These are phyloP conservation scores for Primulina eburnea DNA, from an alignment of 257 asterid genomes.

Conservation along the genomic window DNA sequence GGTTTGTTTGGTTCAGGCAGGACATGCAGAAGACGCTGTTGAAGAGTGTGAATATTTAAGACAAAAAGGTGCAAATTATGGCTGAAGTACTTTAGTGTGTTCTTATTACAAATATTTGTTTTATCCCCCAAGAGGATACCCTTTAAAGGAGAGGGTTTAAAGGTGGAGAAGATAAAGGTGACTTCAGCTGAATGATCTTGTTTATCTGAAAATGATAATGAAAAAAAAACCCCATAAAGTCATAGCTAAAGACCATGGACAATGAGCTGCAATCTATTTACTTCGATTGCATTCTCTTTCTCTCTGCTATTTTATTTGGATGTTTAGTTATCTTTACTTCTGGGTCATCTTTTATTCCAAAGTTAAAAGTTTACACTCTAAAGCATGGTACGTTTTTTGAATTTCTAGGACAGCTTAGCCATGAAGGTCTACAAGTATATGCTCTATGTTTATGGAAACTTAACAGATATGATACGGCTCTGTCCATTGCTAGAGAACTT, in stretches of 20 bases:
- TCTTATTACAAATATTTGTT: neutral
- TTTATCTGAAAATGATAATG: constrained; percentile 9
- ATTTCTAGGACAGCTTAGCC: constrained; percentile 75
- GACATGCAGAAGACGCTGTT: constrained; percentile 61
- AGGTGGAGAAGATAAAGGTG: constrained; percentile 7
- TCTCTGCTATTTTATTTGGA: neutral
- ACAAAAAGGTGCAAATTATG: constrained; percentile 58
- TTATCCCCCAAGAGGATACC: neutral
- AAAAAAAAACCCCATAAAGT: neutral
- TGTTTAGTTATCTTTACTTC: neutral
- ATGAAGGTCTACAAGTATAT: constrained; percentile 72
- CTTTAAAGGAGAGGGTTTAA: neutral
- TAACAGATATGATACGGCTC: constrained; percentile 69
- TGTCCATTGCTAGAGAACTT: constrained; percentile 57
- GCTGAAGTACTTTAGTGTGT: constrained; percentile 19
- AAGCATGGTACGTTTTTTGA: constrained; percentile 26
- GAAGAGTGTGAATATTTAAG: constrained; percentile 68
- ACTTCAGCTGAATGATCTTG: neutral
- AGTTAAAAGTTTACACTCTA: constrained; percentile 10
- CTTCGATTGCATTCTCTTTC: neutral
- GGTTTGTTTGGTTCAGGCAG: constrained; percentile 60
- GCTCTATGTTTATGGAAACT: constrained; percentile 80
- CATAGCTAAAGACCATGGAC: neutral
- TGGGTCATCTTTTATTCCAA: neutral
- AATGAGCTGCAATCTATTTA: constrained; percentile 13